These are phyloP conservation scores for Blastocystis sp. DNA, from an alignment of 352 stramenopile species.

Conservation along the genomic window DNA sequence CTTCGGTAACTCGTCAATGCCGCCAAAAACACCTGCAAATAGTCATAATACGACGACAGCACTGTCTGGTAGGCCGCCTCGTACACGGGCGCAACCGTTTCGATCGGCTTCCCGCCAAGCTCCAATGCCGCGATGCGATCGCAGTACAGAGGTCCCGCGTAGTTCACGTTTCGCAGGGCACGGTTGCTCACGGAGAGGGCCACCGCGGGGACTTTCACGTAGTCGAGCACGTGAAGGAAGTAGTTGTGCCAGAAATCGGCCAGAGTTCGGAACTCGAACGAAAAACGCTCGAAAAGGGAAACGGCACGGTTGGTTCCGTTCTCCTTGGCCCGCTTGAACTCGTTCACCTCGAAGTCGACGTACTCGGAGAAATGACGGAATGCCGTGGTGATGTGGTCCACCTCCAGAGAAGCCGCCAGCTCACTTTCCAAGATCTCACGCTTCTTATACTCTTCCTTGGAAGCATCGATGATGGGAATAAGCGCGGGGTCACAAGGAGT, in stretches of 20 bases:
- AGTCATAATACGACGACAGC: slow-evolving; percentile 56
- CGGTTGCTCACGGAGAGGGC: not conserved
- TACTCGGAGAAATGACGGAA: slow-evolving; percentile 53
- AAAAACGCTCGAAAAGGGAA: slow-evolving; percentile 13
- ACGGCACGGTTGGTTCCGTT: not conserved
- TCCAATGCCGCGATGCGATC: slow-evolving; percentile 16
- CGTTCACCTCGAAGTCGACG: slow-evolving; percentile 20
- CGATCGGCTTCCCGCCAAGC: not conserved
- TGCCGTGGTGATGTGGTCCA: slow-evolving; percentile 65
- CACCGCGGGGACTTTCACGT: not conserved
- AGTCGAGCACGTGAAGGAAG: slow-evolving; percentile 26
- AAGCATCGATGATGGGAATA: not conserved
- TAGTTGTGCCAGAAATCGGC: slow-evolving; percentile 66
- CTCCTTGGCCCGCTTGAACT: not conserved
- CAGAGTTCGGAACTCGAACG: slow-evolving; percentile 9
- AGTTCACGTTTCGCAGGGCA: slow-evolving; percentile 32
- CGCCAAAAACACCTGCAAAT: slow-evolving; percentile 25
- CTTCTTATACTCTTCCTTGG: not conserved
- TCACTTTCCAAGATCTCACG: slow-evolving; percentile 33
- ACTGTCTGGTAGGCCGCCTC: not conserved
- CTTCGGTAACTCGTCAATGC: slow-evolving; percentile 13
- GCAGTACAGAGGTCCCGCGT: slow-evolving; percentile 30
- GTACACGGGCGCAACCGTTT: not conserved
- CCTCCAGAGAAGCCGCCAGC: slow-evolving; percentile 31
- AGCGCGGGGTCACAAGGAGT: not conserved